Percentiles rank a stretch among this genome's conserved stretches.
Conservation (phyloP, 768 basidiomycete species). For the Tricholoma saponaceum region DNA sequence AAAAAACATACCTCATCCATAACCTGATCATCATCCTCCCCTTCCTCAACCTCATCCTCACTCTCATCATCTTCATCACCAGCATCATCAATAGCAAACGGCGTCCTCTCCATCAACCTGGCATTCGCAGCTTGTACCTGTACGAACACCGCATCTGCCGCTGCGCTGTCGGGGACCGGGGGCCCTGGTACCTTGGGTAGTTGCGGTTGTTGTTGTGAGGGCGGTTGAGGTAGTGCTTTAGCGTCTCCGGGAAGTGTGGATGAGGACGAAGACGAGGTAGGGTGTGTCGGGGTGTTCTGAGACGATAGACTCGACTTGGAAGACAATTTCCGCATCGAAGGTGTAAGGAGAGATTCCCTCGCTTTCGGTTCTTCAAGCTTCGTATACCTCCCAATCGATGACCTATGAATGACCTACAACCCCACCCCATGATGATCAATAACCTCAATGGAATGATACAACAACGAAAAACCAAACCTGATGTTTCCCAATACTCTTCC, state of each 20-base stretch:
- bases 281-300: too few species aligned
- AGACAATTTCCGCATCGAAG: slow-evolving; percentile 56
- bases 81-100: slow-evolving; percentile 96
- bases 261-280: background rate
- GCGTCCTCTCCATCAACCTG: slow-evolving; percentile 86
- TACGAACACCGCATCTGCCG: slow-evolving; percentile 31
- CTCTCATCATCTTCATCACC: slow-evolving; percentile 80
- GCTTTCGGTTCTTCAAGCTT: slow-evolving; percentile 83
- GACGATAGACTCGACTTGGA: slow-evolving; percentile 58
- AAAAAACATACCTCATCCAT: slow-evolving; percentile 71
- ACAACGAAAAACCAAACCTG: too few species aligned
- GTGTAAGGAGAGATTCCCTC: too few species aligned
- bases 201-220: background rate
- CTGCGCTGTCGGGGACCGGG: slow-evolving; percentile 34
- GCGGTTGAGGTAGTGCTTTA: too few species aligned
- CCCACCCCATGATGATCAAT: too few species aligned
- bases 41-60: slow-evolving; percentile 46
- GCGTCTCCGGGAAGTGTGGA: background rate
- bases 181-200: slow-evolving; percentile 19
- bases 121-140: slow-evolving; percentile 73
- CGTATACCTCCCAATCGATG: slow-evolving; percentile 84
- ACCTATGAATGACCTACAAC: too few species aligned
- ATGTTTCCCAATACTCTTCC: too few species aligned
- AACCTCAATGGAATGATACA: too few species aligned
- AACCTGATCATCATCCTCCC: slow-evolving; percentile 69